Evolutionary conservation across 2,329 filamentous ascomycete genomes (phyloP).

Genomic region (Dryadomyces quercus-mongolicae): DNA sequence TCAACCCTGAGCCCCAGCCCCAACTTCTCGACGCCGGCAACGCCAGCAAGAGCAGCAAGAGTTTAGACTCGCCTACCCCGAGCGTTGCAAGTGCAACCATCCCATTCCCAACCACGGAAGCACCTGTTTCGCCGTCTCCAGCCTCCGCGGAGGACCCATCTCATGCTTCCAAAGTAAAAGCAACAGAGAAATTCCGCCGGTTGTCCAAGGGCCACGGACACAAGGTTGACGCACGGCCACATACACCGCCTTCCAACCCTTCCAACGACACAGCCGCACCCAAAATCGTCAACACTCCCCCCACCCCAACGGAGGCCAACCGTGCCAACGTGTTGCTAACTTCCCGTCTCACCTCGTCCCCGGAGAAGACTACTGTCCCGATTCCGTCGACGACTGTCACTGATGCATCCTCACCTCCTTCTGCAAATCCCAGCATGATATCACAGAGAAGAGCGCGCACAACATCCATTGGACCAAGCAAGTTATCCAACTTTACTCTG

Average conservation of each 20-base stretch:
- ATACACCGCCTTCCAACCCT: slow-evolving; percentile 29
- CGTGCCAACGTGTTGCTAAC: slow-evolving; percentile 10
- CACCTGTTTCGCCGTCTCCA: neutral
- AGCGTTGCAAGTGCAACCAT: neutral
- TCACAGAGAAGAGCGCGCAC: slow-evolving; percentile 48
- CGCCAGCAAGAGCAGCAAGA: slow-evolving; percentile 6
- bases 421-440: slow-evolving; percentile 49
- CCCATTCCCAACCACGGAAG: neutral
- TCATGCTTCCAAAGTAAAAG: slow-evolving; percentile 8
- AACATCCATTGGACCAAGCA: slow-evolving; percentile 61
- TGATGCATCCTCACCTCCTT: slow-evolving; percentile 44
- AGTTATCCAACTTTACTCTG: slow-evolving; percentile 65
- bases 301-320: slow-evolving; percentile 44
- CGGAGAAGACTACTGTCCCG: slow-evolving; percentile 3
- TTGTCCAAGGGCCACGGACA: slow-evolving; percentile 18
- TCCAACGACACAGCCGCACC: slow-evolving; percentile 31
- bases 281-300: slow-evolving; percentile 52
- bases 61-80: neutral
- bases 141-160: neutral
- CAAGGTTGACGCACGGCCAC: slow-evolving; percentile 21
- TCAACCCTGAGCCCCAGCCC: slow-evolving; percentile 33
- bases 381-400: slow-evolving; percentile 16
- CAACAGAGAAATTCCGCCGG: slow-evolving; percentile 16
- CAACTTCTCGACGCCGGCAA: slow-evolving; percentile 11
- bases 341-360: slow-evolving; percentile 1